Evolutionary conservation across 2,329 filamentous ascomycete genomes (phyloP), one percentile per base, ranked within the genome.

Genomic region (Penicillium sp.): DNA sequence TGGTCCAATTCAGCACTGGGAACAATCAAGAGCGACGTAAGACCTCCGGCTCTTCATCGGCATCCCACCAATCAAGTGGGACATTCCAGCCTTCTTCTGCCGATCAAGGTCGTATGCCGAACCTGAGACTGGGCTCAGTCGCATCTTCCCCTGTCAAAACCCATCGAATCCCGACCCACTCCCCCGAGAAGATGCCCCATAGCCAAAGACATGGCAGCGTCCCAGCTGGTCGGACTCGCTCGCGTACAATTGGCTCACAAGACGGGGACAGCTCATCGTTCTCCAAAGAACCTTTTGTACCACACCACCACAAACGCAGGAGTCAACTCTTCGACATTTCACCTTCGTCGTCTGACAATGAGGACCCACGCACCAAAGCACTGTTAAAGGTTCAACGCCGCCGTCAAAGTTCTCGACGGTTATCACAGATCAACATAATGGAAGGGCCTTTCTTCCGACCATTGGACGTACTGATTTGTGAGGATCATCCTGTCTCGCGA

Each of bases 321-420:
- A 97, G 93, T 69, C 94, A 97, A 67, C 88, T 97, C 2, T 91
- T 97, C 64, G 93, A 97, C 70, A 89, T 97, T 75, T 99, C 94
- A 2, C 94, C 94, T 3, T 97, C 94, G 0, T 97, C 93, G 0
- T 99, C 94, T 0, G 94, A 99, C 68, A 99, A 96, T 55, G 94
- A 99, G 74, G 92, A 95, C 46, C 89, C 93, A 42, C 90, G 95
- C 66, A 89, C 92, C 7, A 96, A 92, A 70, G 92, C 89, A 45
- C 80, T 97, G 10, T 82, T 99, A 41, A 90, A 95, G 48, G 93
- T 99, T 4, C 94, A 99, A 69, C 83, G 93, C 34, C 88, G 93
- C 9, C 86, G 94, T n/a, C 93, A 97, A 71, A 97, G 92, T 72
- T 96, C 93, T n/a, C 83, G 94, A 18, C 86, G 94, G 46, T 83